phyloP scores from a whole-genome alignment of 108 stramenopile species.

The Stephanodiscus minutulus region DNA sequence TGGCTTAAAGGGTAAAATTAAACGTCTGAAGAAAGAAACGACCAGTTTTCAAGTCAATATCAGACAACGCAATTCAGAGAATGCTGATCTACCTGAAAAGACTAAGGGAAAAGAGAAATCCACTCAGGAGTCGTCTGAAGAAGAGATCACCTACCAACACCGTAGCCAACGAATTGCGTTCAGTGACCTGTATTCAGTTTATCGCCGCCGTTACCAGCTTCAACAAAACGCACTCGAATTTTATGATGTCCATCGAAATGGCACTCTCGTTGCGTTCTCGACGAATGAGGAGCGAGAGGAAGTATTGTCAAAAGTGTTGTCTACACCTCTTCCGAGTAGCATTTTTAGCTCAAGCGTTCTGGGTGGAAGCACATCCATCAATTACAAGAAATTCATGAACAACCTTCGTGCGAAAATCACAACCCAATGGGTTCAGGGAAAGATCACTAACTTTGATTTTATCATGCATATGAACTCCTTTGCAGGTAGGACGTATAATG shows the following conservation, averaged over 20 bases:
- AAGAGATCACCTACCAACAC: constrained; percentile 84
- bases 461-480: constrained; percentile 97
- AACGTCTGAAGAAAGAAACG: constrained; percentile 74
- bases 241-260: constrained; percentile 83
- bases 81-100: constrained; percentile 33
- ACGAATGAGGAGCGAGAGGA: constrained; percentile 77
- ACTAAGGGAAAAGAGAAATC: constrained; percentile 52
- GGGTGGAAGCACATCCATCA: constrained; percentile 63
- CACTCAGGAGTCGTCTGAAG: constrained; percentile 36
- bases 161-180: constrained; percentile 86
- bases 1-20: constrained; percentile 83
- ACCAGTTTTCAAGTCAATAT: constrained; percentile 80
- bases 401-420: constrained; percentile 79
- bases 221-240: constrained; percentile 94
- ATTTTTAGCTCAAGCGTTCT: constrained; percentile 60
- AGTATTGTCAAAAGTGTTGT: constrained; percentile 68
- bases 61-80: constrained; percentile 51
- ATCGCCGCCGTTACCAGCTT: constrained; percentile 90
- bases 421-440: constrained; percentile 83
- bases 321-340: constrained; percentile 82
- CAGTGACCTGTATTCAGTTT: constrained; percentile 81
- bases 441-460: constrained; percentile 98
- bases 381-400: constrained; percentile 89
- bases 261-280: constrained; percentile 76
- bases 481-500: constrained; percentile 96